Evolutionary conservation across 345 rosid genomes (phyloP), one percentile per base, ranked within the genome.

Genomic region (Gossypium longicalyx): DNA sequence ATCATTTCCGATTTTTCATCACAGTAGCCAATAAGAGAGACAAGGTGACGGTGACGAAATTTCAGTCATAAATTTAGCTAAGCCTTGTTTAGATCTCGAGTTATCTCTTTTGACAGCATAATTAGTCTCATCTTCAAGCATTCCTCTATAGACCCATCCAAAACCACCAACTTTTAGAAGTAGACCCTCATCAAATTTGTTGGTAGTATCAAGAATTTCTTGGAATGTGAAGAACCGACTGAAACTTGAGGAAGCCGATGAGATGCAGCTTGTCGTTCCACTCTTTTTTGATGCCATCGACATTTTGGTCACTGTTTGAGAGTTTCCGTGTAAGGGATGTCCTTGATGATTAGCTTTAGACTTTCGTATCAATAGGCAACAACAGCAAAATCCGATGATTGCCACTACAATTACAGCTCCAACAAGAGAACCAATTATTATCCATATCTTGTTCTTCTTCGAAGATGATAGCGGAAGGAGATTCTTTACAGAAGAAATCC

Each of bases 21-120:
- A 63, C 97, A 93, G 71, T 95, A 90, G 34, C 98, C 99, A 53
- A 95, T 91, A 12, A 95, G 91, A 64, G 98, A 95, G 65, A 95
- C 98, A 19, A 95, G 91, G 75, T 93, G 98, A 62, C 97, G 87
- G 73, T 95, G 99, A 38, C 99, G 89, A 45, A 95, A 95, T 95
- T 85, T 95, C 99, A 0, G 99, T 95, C 71, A 97, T 84, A 80
- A 95, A 95, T 85, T 95, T 98, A 27, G 97, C 97, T 73, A 93
- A 88, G 62, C 98, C 99, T 85, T 95, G 99, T 64, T 95, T 98
- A 0, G 99, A 95, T 80, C 97, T 82, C 16, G 98, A 97, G 78
- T 95, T 95, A n/a, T 98, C 99, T 89, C 99, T 82, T 82, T 95
- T 95, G 59, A 95, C 98, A 11, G 98, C 99, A 4, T 91, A 88